Evolutionary conservation across 768 basidiomycete genomes (phyloP).

Genomic region (Boletus edulis): DNA sequence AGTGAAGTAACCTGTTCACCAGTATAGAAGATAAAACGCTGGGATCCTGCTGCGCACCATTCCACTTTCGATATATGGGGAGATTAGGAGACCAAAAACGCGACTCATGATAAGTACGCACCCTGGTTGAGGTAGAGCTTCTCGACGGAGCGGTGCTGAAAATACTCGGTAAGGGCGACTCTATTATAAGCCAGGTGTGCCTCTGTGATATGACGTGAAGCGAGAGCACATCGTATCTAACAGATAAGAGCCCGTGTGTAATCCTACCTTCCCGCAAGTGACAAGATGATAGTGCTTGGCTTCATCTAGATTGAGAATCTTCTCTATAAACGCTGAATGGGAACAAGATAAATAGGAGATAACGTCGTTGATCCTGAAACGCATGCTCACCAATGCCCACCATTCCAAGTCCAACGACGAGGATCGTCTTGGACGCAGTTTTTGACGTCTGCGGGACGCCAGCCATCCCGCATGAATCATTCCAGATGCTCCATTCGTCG

Average conservation of each 20-base stretch:
- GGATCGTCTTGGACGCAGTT: not conserved
- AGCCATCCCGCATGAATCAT: not conserved
- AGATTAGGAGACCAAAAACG: not conserved
- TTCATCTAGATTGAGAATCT: constrained; percentile 56
- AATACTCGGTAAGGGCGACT: constrained; percentile 53
- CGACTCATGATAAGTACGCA: not conserved
- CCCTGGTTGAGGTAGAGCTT: constrained; percentile 59
- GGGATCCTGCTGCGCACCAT: constrained; percentile 56
- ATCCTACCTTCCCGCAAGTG: constrained; percentile 54
- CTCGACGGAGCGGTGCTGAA: constrained; percentile 56
- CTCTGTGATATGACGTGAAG: constrained; percentile 25
- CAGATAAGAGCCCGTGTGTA: constrained; percentile 20
- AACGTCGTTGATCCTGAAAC: too few relatives aligned
- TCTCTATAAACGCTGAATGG: constrained; percentile 61
- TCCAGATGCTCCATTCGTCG: not conserved
- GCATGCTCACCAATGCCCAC: constrained; percentile 8
- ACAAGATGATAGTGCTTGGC: constrained; percentile 48
- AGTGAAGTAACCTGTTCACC: constrained; percentile 46
- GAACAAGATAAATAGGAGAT: not conserved
- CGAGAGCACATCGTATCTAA: constrained; percentile 15
- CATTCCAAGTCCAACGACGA: constrained; percentile 9
- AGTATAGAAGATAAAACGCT: constrained; percentile 51
- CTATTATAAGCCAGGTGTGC: constrained; percentile 54
- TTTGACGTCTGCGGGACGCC: not conserved
- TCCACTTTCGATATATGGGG: constrained; percentile 31